Conservation (phyloP, 2,329 filamentous ascomycete species). For the Myriosclerotinia scirpicola region DNA sequence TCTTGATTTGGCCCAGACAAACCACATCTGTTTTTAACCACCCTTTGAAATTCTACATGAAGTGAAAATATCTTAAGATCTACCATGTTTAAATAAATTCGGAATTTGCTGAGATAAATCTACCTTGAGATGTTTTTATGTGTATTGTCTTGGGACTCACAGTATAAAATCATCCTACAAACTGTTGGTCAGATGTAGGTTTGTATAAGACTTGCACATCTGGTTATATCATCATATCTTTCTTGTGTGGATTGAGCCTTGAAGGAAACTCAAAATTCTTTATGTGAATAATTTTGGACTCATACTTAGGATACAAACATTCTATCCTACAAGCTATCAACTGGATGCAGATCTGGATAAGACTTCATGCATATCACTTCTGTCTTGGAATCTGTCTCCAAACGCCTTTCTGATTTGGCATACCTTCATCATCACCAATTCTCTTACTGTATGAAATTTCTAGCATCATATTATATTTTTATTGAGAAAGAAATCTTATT, state of each 20-base stretch:
- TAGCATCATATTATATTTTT: neutral
- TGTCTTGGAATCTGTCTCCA: neutral
- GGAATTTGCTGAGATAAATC: neutral
- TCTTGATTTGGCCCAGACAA: neutral
- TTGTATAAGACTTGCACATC: too few species aligned
- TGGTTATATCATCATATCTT: too few species aligned
- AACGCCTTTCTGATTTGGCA: neutral
- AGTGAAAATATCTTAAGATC: neutral
- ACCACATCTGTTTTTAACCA: too few species aligned
- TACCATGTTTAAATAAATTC: neutral
- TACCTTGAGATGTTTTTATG: neutral
- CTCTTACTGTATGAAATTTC: neutral
- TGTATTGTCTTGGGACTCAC: neutral
- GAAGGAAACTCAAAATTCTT: neutral
- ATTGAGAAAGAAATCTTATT: neutral
- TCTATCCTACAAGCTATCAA: neutral
- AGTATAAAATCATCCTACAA: too few species aligned
- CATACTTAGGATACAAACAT: neutral
- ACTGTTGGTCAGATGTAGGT: too few species aligned
- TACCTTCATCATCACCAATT: too few species aligned
- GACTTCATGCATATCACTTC: neutral
- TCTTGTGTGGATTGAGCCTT: too few species aligned
- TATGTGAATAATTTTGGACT: neutral
- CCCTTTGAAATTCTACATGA: neutral
- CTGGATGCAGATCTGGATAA: neutral